Base-by-base conservation (phyloP, 495 filamentous ascomycete species). In the Hyaloscypha bicolor region DNA sequence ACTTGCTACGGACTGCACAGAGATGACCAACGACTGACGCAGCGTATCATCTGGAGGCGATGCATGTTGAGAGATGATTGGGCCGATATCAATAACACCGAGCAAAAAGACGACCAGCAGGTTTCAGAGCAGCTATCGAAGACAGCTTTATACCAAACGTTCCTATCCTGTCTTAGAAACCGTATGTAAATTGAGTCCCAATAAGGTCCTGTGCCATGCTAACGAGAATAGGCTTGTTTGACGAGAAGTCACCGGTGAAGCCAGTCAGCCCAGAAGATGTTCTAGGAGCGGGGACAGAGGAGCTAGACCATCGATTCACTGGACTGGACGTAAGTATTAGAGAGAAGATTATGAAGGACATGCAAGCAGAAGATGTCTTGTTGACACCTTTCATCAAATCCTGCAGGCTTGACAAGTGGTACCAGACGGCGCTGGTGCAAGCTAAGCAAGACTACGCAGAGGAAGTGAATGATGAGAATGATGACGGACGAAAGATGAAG, bases 41-140 rank as follows among this genome's bases (percentile, higher is more conserved):
- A 86, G 37, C 83, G 82, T 59, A 76, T 90, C 48, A 86, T 91
- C 52, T 92, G 89, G 89, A 84, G 88, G 71, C 83, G 89, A 32
- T 87, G 87, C 70, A 80, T 87, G 73, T 83, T 89, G 67, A 79
- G 80, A 60, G 88, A 91, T 69, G 78, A 91, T 66, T 91, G 89
- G 89, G 75, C 74, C 31, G 76, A 72, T 32, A 76, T 86, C 69
- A 83, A 84, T 68, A 75, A 77, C 33, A 80, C 78, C 4, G 76
- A 76, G 62, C 58, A 71, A 31, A 78, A 80, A 45, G 74, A 78
- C 21, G 82, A 85, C 62, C 62, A 45, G 14, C 67, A 80, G 48
- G 64, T 81, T 9, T 62, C 67, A 12, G 69, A 76, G 14, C 67
- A 72, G 39, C 64, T 83, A n/a, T 56, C 61, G 8, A 67, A 64